Conservation (phyloP, 1,284 basidiomycete species). For the Ganoderma boninense region DNA sequence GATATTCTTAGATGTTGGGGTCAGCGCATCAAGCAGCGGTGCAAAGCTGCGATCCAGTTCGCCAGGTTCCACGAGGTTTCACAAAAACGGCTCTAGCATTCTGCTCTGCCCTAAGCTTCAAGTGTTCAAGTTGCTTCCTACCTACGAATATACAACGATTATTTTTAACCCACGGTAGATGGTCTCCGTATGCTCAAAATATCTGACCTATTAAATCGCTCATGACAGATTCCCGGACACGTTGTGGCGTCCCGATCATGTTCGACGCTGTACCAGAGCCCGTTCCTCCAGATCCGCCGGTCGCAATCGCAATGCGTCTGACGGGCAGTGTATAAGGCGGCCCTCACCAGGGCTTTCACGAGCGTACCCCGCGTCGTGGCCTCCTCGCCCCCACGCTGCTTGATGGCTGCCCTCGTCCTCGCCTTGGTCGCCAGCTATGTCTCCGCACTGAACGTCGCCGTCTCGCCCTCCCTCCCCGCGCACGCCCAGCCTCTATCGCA, state of each 20-base stretch:
- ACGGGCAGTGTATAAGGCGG: constrained; percentile 4
- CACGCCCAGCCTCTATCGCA: constrained; percentile 32
- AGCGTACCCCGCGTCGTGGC: neutral
- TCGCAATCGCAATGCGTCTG: neutral
- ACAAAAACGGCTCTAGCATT: neutral
- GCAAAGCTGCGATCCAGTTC: neutral
- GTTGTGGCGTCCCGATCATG: neutral
- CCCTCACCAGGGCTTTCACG: neutral
- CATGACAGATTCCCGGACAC: neutral
- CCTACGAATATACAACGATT: neutral
- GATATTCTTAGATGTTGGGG: neutral
- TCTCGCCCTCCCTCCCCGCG: constrained; percentile 31
- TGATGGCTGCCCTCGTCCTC: neutral
- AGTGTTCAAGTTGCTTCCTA: neutral
- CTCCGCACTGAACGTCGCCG: constrained; percentile 32
- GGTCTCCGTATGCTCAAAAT: neutral
- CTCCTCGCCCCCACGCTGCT: neutral
- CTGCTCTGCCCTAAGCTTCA: neutral
- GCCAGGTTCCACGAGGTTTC: neutral
- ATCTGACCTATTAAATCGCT: neutral
- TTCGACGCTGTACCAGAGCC: neutral
- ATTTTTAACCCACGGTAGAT: neutral
- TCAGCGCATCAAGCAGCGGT: neutral
- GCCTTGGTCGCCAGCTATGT: constrained; percentile 10
- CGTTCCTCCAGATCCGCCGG: neutral